Evolutionary conservation across 2,329 filamentous ascomycete genomes (phyloP).

Genomic region (Sphaerulina populicola): DNA sequence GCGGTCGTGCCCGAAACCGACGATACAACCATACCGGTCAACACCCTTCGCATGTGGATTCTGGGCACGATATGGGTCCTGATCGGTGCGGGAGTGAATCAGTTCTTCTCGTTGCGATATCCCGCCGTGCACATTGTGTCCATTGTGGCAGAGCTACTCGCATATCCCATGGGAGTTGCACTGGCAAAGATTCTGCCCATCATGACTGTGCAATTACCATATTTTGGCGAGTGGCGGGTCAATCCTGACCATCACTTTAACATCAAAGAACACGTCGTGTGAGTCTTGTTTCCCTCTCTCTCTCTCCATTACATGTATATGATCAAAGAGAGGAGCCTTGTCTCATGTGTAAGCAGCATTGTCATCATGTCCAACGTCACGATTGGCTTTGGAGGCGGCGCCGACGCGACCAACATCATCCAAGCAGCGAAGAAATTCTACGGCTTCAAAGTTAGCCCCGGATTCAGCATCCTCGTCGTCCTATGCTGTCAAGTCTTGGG

Average conservation of each 20-base stretch:
- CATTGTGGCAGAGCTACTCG: conserved; percentile 75
- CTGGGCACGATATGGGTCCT: conserved; percentile 41
- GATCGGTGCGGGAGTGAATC: conserved; percentile 47
- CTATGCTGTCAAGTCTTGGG: conserved; percentile 80
- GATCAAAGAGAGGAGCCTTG: neutral
- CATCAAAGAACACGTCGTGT: conserved; percentile 32
- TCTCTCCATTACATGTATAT: no score
- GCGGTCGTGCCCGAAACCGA: conserved; percentile 58
- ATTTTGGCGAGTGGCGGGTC: conserved; percentile 32
- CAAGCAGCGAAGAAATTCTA: conserved; percentile 87
- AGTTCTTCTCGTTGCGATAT: conserved; percentile 85
- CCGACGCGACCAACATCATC: conserved; percentile 49
- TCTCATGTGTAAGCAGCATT: conserved; percentile 24
- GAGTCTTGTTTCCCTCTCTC: conserved; percentile 11
- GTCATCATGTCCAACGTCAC: conserved; percentile 37
- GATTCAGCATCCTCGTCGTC: conserved; percentile 74
- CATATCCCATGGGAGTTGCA: conserved; percentile 70
- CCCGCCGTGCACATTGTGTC: conserved; percentile 83
- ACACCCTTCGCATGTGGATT: conserved; percentile 48
- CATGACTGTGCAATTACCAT: conserved; percentile 46
- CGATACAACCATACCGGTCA: conserved; percentile 54
- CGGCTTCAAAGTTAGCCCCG: conserved; percentile 65
- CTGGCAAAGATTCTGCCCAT: conserved; percentile 65
- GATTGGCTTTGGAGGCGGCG: conserved; percentile 51
- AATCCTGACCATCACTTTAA: conserved; percentile 27